Evolutionary conservation across 1,284 basidiomycete species (phyloP).

Genomic region (Marasmius oreades): DNA sequence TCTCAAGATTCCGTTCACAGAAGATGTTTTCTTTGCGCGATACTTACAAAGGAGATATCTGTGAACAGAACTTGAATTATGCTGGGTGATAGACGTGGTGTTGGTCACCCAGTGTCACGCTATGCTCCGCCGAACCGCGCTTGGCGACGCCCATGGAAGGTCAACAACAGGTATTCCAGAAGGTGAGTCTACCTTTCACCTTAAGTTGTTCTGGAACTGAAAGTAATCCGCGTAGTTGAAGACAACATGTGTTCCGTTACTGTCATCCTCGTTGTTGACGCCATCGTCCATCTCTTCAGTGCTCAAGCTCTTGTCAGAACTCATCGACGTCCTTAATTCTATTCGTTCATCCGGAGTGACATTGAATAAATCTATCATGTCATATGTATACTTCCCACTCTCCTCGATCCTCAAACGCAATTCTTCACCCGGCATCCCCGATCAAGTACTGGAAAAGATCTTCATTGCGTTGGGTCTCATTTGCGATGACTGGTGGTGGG

Average conservation of each 20-base stretch:
- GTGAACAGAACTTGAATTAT: no score
- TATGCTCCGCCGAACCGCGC: not conserved
- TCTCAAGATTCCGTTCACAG: no score
- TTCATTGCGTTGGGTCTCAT: slow-evolving; percentile 60
- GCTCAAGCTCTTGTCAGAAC: slow-evolving; percentile 48
- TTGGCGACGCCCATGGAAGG: not conserved
- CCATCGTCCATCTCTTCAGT: slow-evolving; percentile 49
- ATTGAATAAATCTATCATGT: slow-evolving; percentile 64
- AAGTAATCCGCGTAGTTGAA: slow-evolving; percentile 62
- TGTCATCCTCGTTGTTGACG: slow-evolving; percentile 59
- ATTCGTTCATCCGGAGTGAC: slow-evolving; percentile 33
- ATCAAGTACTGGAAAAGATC: slow-evolving; percentile 75
- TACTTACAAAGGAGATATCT: no score
- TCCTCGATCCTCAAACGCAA: slow-evolving; percentile 80
- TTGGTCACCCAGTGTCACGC: not conserved
- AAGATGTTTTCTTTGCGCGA: no score
- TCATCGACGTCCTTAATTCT: slow-evolving; percentile 45
- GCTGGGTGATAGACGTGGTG: no score
- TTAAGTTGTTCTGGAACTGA: not conserved
- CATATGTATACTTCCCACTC: slow-evolving; percentile 85
- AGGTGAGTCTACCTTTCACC: not conserved
- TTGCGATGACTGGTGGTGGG: slow-evolving; percentile 78
- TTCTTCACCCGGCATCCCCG: slow-evolving; percentile 61
- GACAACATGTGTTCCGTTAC: slow-evolving; percentile 71
- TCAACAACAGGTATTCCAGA: not conserved